Evolutionary conservation across 805 yeast genomes (phyloP).

Genomic region (Wickerhamiella sorbophila): DNA sequence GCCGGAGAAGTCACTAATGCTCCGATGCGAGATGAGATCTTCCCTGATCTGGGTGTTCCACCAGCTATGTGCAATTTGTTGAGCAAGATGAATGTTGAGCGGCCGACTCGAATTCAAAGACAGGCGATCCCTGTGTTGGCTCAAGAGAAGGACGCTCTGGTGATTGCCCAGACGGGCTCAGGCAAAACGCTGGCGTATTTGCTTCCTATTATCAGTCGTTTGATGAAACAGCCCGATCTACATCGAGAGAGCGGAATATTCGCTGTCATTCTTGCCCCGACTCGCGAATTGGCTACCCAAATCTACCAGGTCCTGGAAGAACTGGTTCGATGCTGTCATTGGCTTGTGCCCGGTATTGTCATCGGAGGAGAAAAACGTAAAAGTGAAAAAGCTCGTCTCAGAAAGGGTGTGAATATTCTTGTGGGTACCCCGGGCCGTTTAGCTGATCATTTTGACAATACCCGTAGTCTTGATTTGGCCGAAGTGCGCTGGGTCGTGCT

Average conservation of each 20-base stretch:
- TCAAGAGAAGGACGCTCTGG: conserved; percentile 51
- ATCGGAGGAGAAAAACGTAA: conserved; percentile 98
- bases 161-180: conserved; percentile 96
- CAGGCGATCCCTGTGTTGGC: conserved; percentile 52
- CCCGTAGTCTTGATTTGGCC: conserved; percentile 55
- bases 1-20: conserved; percentile 63
- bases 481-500: conserved; percentile 74
- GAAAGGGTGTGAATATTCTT: conserved; percentile 92
- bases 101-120: conserved; percentile 81
- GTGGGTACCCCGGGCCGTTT: conserved; percentile 97
- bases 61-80: conserved; percentile 40
- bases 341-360: conserved; percentile 87
- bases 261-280: conserved; percentile 82
- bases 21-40: conserved; percentile 57
- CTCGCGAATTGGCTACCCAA: conserved; percentile 88
- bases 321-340: conserved; percentile 61
- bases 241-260: conserved; percentile 66
- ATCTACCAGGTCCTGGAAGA: conserved; percentile 69
- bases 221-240: conserved; percentile 40
- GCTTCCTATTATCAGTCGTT: conserved; percentile 64
- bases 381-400: conserved; percentile 84
- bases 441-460: conserved; percentile 87
- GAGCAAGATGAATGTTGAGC: conserved; percentile 30
- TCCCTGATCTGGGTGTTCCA: conserved; percentile 56
- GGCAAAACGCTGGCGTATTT: conserved; percentile 88